These are phyloP conservation scores for Aspergillus glaucus DNA, from an alignment of 2,329 filamentous ascomycete genomes.

Conservation along the genomic window DNA sequence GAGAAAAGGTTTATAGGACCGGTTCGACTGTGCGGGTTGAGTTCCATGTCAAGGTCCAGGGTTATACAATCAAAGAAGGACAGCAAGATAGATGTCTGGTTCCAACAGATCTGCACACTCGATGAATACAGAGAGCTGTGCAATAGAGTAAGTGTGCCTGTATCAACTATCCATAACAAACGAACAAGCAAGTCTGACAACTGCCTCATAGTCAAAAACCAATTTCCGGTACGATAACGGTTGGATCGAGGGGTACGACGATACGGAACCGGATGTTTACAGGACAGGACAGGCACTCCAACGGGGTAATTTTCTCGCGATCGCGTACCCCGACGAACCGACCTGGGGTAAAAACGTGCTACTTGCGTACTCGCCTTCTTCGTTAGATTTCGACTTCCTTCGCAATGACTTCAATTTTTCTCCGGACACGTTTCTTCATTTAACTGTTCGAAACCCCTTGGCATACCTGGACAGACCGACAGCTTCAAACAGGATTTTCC, in stretches of 20 bases:
- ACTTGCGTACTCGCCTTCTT: slow-evolving; percentile 24
- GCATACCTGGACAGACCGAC: slow-evolving; percentile 3
- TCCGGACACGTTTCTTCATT: slow-evolving; percentile 11
- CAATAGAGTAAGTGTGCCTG: slow-evolving; percentile 18
- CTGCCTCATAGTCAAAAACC: neutral
- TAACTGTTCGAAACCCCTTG: slow-evolving; percentile 17
- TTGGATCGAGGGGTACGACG: slow-evolving; percentile 29
- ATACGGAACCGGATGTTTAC: slow-evolving; percentile 23
- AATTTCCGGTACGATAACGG: slow-evolving; percentile 19
- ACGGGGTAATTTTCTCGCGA: slow-evolving; percentile 20
- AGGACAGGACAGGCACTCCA: slow-evolving; percentile 21
- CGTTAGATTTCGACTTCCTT: slow-evolving; percentile 21
- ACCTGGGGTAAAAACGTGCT: slow-evolving; percentile 10
- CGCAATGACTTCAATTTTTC: slow-evolving; percentile 1
- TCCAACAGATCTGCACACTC: slow-evolving; percentile 25
- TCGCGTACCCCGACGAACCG: slow-evolving; percentile 17
- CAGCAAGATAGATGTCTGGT: slow-evolving; percentile 22
- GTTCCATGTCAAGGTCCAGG: slow-evolving; percentile 1
- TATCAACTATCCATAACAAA: neutral
- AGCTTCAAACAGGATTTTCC: neutral
- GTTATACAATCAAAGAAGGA: slow-evolving; percentile 14
- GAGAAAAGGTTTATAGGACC: slow-evolving; percentile 22
- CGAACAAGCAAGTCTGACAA: neutral
- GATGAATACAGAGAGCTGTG: slow-evolving; percentile 22
- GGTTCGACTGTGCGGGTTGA: slow-evolving; percentile 24